Conservation (phyloP, 257 asterid species). For the Ajuga chamaepitys region DNA sequence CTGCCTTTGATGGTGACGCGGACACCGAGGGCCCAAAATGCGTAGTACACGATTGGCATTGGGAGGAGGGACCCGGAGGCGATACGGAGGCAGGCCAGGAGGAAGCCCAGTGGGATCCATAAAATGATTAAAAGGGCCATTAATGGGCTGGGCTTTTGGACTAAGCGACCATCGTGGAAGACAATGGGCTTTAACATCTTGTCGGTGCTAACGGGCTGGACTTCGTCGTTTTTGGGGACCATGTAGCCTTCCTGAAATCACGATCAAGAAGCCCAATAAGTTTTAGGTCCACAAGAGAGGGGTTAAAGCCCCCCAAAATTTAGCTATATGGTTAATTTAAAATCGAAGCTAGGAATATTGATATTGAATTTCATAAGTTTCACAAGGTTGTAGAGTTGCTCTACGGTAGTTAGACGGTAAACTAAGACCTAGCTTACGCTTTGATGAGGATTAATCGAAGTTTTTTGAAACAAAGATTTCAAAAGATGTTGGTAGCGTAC, state of each 20-base stretch:
- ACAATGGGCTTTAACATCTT: conserved; percentile 50
- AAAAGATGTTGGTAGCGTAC: too few species aligned
- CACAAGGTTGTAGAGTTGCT: too few species aligned
- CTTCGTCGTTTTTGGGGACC: conserved; percentile 25
- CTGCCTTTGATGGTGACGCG: conserved; percentile 50
- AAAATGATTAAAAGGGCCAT: conserved; percentile 45
- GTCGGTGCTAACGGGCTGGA: conserved; percentile 42
- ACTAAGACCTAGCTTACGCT: too few species aligned
- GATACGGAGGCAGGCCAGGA: conserved; percentile 56
- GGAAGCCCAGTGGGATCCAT: conserved; percentile 69
- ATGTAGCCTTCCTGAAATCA: conserved; percentile 52
- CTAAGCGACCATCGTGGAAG: conserved; percentile 84
- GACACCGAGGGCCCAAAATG: conserved; percentile 54
- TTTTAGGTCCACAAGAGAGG: too few species aligned
- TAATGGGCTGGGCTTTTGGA: conserved; percentile 52
- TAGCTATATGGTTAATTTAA: too few species aligned
- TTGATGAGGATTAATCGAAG: too few species aligned
- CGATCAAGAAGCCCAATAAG: background rate
- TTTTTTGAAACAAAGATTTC: too few species aligned
- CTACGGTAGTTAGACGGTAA: too few species aligned
- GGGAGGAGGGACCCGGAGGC: conserved; percentile 64
- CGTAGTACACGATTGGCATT: conserved; percentile 50
- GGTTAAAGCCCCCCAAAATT: too few species aligned
- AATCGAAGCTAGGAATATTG: too few species aligned
- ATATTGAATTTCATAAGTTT: too few species aligned